A percentile compares a stretch with the other conserved stretches of the same genome.
These are phyloP conservation scores for Straminergon stramineum DNA, from an alignment of 225 moss, liverwort and hornwort genomes.

Conservation along the genomic window DNA sequence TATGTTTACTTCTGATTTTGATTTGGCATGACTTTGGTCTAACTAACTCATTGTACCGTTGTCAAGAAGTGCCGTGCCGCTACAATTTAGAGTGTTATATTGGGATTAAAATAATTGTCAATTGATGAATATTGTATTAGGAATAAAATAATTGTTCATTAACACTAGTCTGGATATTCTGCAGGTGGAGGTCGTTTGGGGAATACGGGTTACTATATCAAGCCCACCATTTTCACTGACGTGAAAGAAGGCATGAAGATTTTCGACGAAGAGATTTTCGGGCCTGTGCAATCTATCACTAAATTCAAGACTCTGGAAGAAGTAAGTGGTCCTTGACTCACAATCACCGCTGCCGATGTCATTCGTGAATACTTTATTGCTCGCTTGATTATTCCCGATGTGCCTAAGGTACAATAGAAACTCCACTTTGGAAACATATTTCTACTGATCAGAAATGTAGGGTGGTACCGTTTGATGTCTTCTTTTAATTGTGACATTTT, in stretches of 20 bases:
- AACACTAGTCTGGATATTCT: neutral
- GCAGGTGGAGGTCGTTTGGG: conserved; percentile 70
- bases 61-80: too few species aligned
- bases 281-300: conserved; percentile 38
- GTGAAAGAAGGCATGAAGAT: conserved; percentile 76
- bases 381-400: neutral
- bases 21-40: neutral
- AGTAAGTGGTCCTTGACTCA: conserved; percentile 4
- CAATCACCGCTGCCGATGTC: too few species aligned
- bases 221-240: conserved; percentile 80
- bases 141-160: too few species aligned
- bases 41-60: neutral
- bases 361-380: neutral
- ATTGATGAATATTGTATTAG: neutral
- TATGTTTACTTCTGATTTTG: neutral
- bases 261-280: conserved; percentile 85
- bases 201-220: conserved; percentile 75
- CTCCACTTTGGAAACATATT: neutral
- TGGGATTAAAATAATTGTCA: neutral
- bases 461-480: neutral
- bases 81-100: too few species aligned
- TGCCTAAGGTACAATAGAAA: neutral
- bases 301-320: conserved; percentile 52
- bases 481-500: neutral
- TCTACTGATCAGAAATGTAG: neutral